Percentiles rank a stretch among this genome's conserved stretches.
phyloP scores from a whole-genome alignment of 495 filamentous ascomycete species.

The Extremus antarcticus region DNA sequence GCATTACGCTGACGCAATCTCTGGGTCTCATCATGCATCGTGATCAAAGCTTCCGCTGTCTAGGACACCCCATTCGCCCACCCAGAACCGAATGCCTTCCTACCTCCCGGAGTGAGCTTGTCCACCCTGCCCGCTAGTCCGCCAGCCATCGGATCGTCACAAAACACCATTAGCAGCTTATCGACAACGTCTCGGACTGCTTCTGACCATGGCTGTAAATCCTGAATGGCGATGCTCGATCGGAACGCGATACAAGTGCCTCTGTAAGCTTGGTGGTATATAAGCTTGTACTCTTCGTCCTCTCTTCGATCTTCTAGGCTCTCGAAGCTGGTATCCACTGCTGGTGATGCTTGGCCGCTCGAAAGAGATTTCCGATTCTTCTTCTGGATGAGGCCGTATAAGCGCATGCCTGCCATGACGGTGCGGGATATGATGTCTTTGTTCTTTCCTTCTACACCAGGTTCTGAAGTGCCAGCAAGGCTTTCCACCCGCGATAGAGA shows the following conservation, averaged over 20 bases:
- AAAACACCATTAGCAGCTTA: slow-evolving; percentile 33
- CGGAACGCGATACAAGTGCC: slow-evolving; percentile 49
- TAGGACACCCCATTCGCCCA: no score
- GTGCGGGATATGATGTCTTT: slow-evolving; percentile 36
- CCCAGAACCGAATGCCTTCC: slow-evolving; percentile 10
- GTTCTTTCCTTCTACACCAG: slow-evolving; percentile 33
- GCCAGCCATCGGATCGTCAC: slow-evolving; percentile 28
- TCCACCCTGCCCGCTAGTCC: slow-evolving; percentile 2
- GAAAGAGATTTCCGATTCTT: slow-evolving; percentile 19
- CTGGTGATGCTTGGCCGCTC: slow-evolving; percentile 1
- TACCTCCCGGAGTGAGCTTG: slow-evolving; percentile 12
- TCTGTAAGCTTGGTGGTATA: slow-evolving; percentile 57
- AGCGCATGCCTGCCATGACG: slow-evolving; percentile 52
- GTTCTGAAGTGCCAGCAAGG: slow-evolving; percentile 33
- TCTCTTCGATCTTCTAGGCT: not conserved
- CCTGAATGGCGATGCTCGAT: slow-evolving; percentile 30
- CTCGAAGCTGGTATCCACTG: slow-evolving; percentile 7
- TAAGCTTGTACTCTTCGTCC: slow-evolving; percentile 49
- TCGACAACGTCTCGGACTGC: slow-evolving; percentile 31
- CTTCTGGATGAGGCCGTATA: slow-evolving; percentile 48
- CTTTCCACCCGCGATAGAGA: slow-evolving; percentile 27
- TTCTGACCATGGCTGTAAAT: slow-evolving; percentile 13
- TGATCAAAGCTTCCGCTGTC: no score
- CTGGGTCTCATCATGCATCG: no score
- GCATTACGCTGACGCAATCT: no score